Conservation (phyloP, 768 basidiomycete species). For the Tricholoma saponaceum region DNA sequence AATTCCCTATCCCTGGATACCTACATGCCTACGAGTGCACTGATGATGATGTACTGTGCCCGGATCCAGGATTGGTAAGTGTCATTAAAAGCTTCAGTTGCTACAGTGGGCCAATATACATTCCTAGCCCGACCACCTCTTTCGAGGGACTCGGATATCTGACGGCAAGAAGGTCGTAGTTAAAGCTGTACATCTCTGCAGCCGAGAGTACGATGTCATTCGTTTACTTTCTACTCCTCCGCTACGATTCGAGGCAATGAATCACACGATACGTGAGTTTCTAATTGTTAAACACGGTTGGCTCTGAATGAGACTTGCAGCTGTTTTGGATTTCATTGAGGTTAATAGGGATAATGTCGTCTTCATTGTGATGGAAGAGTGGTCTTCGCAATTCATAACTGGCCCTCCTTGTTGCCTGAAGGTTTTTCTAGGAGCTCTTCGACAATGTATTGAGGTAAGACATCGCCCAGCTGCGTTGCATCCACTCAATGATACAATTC, state of each 20-base stretch:
- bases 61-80: conserved; percentile 68
- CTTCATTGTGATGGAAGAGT: conserved; percentile 80
- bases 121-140: conserved; percentile 66
- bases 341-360: conserved; percentile 46
- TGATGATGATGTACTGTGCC: conserved; percentile 61
- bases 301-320: conserved; percentile 29
- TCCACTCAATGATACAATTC: not conserved
- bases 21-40: conserved; percentile 24
- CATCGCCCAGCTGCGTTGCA: not conserved
- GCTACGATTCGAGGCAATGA: conserved; percentile 56
- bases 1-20: conserved; percentile 25
- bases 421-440: conserved; percentile 52
- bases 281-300: conserved; percentile 2
- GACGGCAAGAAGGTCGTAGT: conserved; percentile 55
- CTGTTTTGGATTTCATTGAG: conserved; percentile 61
- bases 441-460: conserved; percentile 65
- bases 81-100: not conserved
- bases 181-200: conserved; percentile 63
- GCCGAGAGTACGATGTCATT: conserved; percentile 61
- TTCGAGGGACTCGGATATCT: conserved; percentile 53
- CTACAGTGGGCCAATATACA: conserved; percentile 6
- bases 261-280: conserved; percentile 71
- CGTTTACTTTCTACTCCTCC: conserved; percentile 50
- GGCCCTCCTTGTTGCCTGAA: conserved; percentile 47
- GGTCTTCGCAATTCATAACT: conserved; percentile 61